Percentiles rank a stretch among this genome's conserved stretches.
Conservation (phyloP, 164 flowering plant species). For the Malania oleifera region DNA sequence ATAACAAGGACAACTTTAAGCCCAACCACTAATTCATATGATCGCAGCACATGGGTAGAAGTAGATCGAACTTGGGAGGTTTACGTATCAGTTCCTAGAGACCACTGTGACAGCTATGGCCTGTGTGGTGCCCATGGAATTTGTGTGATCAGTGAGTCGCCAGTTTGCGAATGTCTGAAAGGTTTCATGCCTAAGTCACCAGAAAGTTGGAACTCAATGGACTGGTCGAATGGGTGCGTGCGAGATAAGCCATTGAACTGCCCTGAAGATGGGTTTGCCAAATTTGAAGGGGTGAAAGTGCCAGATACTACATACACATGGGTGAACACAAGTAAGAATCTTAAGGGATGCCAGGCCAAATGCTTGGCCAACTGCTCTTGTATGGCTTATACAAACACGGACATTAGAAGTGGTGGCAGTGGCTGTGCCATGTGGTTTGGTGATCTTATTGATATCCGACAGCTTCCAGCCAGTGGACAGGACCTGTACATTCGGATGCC, state of each 20-base stretch:
- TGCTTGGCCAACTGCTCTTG: conserved; percentile 38
- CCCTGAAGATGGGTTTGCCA: conserved; percentile 25
- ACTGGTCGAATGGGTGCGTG: conserved; percentile 20
- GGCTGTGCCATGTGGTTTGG: conserved; percentile 39
- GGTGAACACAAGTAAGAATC: conserved; percentile 8
- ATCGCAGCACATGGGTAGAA: conserved; percentile 19
- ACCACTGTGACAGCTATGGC: conserved; percentile 21
- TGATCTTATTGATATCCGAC: conserved; percentile 32
- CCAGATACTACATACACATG: conserved; percentile 25
- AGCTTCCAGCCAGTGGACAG: conserved; percentile 18
- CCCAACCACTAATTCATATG: conserved; percentile 1
- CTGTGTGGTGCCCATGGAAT: conserved; percentile 8
- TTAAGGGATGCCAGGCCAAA: conserved; percentile 20
- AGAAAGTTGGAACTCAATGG: conserved; percentile 11
- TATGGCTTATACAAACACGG: conserved; percentile 14
- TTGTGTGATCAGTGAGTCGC: background rate
- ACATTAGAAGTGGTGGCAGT: conserved; percentile 19
- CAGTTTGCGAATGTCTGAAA: conserved; percentile 11
- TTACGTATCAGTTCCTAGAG: conserved; percentile 13
- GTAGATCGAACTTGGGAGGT: conserved; percentile 16
- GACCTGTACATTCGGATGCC: conserved; percentile 28
- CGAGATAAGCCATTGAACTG: conserved; percentile 16
- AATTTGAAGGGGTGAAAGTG: conserved; percentile 21
- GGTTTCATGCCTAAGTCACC: background rate
- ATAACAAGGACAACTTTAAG: background rate